phyloP scores from a whole-genome alignment of 306 rosid species.

The Lathyrus sativus region DNA sequence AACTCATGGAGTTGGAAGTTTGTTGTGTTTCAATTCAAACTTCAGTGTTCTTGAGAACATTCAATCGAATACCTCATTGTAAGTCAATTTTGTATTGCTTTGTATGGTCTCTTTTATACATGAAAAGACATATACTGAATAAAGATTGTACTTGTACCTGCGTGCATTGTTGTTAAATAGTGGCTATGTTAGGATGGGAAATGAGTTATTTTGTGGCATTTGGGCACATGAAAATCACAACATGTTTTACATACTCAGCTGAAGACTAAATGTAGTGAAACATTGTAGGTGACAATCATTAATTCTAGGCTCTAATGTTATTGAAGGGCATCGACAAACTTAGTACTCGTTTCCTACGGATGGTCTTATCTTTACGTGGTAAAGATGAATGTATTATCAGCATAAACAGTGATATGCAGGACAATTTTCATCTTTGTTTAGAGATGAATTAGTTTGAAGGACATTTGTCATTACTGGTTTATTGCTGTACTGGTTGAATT shows the following conservation, averaged over 20 bases:
- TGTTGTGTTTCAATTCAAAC: constrained; percentile 27
- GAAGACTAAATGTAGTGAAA: constrained; percentile 6
- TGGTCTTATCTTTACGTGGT: neutral
- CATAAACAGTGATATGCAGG: constrained; percentile 9
- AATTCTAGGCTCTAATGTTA: neutral
- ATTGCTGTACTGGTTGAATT: neutral
- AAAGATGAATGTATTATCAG: neutral
- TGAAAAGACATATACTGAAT: constrained; percentile 9
- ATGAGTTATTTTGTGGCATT: neutral
- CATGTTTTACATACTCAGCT: neutral
- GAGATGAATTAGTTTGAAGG: constrained; percentile 8
- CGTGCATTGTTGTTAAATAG: neutral
- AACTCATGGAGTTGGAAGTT: neutral
- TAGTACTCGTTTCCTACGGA: neutral
- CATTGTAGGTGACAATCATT: neutral
- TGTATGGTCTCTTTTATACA: constrained; percentile 8
- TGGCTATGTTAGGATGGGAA: constrained; percentile 2
- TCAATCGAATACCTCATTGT: constrained; percentile 15
- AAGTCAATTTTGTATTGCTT: constrained; percentile 24
- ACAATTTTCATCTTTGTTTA: neutral
- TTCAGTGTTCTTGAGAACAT: constrained; percentile 8
- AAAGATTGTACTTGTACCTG: neutral
- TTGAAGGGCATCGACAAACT: neutral
- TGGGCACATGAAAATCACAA: constrained; percentile 17
- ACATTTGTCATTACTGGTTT: neutral